Evolutionary conservation across 768 basidiomycete genomes (phyloP).

Genomic region (Mycena capillaripes): DNA sequence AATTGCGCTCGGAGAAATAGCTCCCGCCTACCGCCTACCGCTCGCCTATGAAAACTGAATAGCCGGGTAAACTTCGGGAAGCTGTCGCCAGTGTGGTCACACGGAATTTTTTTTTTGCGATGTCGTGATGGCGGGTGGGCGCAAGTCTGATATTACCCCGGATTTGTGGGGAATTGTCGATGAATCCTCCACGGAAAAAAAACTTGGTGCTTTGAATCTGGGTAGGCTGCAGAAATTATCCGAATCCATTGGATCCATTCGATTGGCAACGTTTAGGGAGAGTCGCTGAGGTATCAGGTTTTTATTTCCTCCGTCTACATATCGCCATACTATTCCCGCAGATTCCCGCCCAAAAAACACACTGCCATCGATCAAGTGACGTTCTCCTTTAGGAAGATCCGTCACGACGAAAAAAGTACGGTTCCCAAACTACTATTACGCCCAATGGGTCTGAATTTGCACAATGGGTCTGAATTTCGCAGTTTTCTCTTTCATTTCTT

Average conservation of each 20-base stretch:
- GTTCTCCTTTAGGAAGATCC: slow-evolving; percentile 1
- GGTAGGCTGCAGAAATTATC: background rate
- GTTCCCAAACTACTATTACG: background rate
- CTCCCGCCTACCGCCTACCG: background rate
- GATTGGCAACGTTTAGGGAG: no score
- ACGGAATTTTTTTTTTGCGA: background rate
- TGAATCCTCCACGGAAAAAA: slow-evolving; percentile 3
- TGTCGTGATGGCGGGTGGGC: background rate
- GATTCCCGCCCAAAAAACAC: background rate
- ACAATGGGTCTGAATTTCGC: no score
- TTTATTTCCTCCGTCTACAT: background rate
- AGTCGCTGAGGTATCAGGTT: background rate
- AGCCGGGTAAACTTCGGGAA: slow-evolving; percentile 28
- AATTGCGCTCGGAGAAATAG: slow-evolving; percentile 29
- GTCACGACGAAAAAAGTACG: background rate
- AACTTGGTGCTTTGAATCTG: background rate
- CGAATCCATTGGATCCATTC: background rate
- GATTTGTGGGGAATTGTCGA: slow-evolving; percentile 22
- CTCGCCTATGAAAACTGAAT: background rate
- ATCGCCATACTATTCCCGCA: background rate
- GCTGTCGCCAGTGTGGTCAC: background rate
- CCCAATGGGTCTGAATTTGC: no score
- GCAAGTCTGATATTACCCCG: slow-evolving; percentile 21
- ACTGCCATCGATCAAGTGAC: slow-evolving; percentile 14
- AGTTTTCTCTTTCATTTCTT: no score